These are phyloP conservation scores for Friedmanniomyces endolithicus DNA, from an alignment of 495 filamentous ascomycete genomes.

Conservation along the genomic window DNA sequence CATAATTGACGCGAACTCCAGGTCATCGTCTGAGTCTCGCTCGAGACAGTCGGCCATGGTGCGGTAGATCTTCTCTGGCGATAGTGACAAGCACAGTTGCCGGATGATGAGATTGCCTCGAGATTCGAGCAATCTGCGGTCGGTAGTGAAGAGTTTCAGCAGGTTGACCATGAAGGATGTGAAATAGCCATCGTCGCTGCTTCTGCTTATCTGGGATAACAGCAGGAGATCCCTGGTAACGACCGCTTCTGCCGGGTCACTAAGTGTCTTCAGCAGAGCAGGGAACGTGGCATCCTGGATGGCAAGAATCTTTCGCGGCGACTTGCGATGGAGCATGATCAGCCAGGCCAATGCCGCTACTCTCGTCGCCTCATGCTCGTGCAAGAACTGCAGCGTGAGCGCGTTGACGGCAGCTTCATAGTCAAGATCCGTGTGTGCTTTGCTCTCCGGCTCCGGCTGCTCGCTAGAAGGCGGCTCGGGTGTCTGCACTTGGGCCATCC, in stretches of 20 bases:
- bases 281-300: slow-evolving; percentile 97
- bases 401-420: slow-evolving; percentile 96
- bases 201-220: slow-evolving; percentile 86
- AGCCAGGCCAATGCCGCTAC: slow-evolving; percentile 92
- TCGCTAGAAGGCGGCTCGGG: slow-evolving; percentile 32
- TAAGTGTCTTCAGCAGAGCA: slow-evolving; percentile 88
- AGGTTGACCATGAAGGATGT: slow-evolving; percentile 96
- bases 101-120: slow-evolving; percentile 93
- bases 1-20: slow-evolving; percentile 99
- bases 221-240: slow-evolving; percentile 92
- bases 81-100: slow-evolving; percentile 83
- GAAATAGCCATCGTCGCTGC: slow-evolving; percentile 95
- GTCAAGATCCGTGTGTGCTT: slow-evolving; percentile 62
- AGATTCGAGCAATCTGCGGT: slow-evolving; percentile 78
- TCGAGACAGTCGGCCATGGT: slow-evolving; percentile 94
- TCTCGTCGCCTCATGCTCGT: slow-evolving; percentile 90
- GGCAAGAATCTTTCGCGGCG: slow-evolving; percentile 72
- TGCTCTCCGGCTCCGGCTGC: slow-evolving; percentile 13
- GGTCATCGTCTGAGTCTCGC: slow-evolving; percentile 96
- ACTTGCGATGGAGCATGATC: slow-evolving; percentile 92
- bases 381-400: slow-evolving; percentile 84
- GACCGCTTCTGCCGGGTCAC: slow-evolving; percentile 88
- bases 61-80: slow-evolving; percentile 89
- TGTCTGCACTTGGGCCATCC: slow-evolving; percentile 1
- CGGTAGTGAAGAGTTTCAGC: slow-evolving; percentile 87